Evolutionary conservation across 2,329 filamentous ascomycete genomes (phyloP).

Genomic region (Trichoderma endophyticum): DNA sequence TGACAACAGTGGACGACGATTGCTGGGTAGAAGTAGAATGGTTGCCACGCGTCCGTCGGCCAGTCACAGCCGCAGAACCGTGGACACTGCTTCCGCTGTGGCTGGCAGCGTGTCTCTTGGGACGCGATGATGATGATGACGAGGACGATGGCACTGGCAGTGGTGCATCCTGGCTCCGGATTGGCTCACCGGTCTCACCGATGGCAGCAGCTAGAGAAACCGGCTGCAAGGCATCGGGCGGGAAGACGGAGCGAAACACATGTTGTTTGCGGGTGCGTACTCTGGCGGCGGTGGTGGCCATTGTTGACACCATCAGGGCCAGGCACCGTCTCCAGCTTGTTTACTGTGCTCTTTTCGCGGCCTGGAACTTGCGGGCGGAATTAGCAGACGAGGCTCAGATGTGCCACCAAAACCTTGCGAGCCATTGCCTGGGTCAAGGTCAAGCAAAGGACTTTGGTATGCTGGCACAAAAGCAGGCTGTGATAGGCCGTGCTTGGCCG

Average conservation of each 20-base stretch:
- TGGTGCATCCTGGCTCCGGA: constrained; percentile 41
- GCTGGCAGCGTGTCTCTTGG: constrained; percentile 21
- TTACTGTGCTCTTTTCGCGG: neutral
- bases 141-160: constrained; percentile 20
- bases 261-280: constrained; percentile 48
- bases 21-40: constrained; percentile 6
- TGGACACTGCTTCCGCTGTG: neutral
- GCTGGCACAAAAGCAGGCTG: neutral
- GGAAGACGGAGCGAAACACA: constrained; percentile 56
- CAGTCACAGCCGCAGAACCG: neutral
- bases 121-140: constrained; percentile 20
- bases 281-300: constrained; percentile 38
- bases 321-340: neutral
- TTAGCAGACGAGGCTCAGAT: constrained; percentile 14
- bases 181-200: constrained; percentile 43
- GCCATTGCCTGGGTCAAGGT: neutral
- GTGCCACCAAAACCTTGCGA: neutral
- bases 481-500: neutral
- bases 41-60: constrained; percentile 12
- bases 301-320: neutral
- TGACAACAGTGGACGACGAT: constrained; percentile 21
- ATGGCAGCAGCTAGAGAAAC: constrained; percentile 43
- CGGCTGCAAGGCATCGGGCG: constrained; percentile 48
- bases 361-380: constrained; percentile 8
- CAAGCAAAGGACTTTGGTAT: neutral